Evolutionary conservation across 2,329 filamentous ascomycete genomes (phyloP).

Genomic region (Bipolaris cookei): DNA sequence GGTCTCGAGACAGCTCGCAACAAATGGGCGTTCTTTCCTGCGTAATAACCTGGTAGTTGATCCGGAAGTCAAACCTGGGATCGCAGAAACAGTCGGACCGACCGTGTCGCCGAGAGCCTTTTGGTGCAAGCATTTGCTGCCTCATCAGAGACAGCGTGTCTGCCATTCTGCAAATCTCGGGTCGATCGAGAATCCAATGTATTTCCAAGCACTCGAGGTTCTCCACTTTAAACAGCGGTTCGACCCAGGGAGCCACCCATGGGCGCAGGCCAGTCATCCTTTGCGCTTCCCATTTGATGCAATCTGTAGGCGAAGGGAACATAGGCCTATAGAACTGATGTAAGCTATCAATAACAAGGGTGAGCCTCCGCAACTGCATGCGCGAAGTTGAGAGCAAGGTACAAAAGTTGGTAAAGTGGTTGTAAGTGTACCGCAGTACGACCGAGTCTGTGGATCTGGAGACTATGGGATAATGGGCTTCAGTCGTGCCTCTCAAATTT

Average conservation of each 20-base stretch:
- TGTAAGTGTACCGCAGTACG: slow-evolving; percentile 28
- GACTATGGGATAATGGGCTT: slow-evolving; percentile 23
- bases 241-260: slow-evolving; percentile 24
- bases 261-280: slow-evolving; percentile 15
- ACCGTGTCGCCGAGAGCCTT: slow-evolving; percentile 1
- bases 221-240: slow-evolving; percentile 25
- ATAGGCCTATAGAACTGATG: slow-evolving; percentile 11
- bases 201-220: slow-evolving; percentile 22
- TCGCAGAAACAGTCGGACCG: background rate
- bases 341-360: slow-evolving; percentile 25
- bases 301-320: slow-evolving; percentile 16
- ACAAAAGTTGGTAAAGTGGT: slow-evolving; percentile 33
- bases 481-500: slow-evolving; percentile 23
- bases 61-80: slow-evolving; percentile 5
- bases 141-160: slow-evolving; percentile 21
- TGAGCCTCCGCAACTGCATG: slow-evolving; percentile 24
- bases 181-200: slow-evolving; percentile 25
- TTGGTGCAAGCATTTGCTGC: slow-evolving; percentile 20
- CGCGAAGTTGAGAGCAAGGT: slow-evolving; percentile 25
- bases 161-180: slow-evolving; percentile 20
- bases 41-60: slow-evolving; percentile 6
- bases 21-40: background rate
- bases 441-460: slow-evolving; percentile 24
- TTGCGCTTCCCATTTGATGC: slow-evolving; percentile 16
- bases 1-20: slow-evolving; percentile 1